These are phyloP conservation scores for Xerocomus nothofagi DNA, from an alignment of 1,284 basidiomycete genomes.

Conservation along the genomic window DNA sequence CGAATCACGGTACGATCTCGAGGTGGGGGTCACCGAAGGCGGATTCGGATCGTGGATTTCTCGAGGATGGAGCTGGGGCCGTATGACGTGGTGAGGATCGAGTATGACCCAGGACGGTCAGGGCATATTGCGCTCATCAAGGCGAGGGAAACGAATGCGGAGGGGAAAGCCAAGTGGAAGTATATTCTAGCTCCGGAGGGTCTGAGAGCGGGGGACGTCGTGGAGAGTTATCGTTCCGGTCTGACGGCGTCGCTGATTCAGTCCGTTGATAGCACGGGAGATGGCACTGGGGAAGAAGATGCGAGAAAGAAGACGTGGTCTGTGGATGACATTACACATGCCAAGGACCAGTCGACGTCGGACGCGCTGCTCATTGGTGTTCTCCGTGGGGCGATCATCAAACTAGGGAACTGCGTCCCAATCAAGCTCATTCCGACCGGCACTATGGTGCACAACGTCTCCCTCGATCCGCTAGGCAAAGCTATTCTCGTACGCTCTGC, in stretches of 20 bases:
- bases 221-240: constrained; percentile 85
- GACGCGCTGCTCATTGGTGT: constrained; percentile 81
- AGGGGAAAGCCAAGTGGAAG: constrained; percentile 59
- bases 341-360: constrained; percentile 40
- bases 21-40: constrained; percentile 89
- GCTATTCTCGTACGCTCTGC: constrained; percentile 89
- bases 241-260: constrained; percentile 77
- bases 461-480: constrained; percentile 74
- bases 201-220: constrained; percentile 83
- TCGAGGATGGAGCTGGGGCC: constrained; percentile 72
- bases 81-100: constrained; percentile 90
- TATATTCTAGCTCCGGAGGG: constrained; percentile 95
- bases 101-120: constrained; percentile 94
- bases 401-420: constrained; percentile 92
- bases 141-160: constrained; percentile 51
- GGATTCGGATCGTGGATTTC: constrained; percentile 90
- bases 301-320: constrained; percentile 28
- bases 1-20: constrained; percentile 86
- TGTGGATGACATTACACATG: constrained; percentile 21
- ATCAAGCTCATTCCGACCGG: constrained; percentile 90
- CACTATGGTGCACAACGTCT: constrained; percentile 87
- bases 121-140: constrained; percentile 92
- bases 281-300: constrained; percentile 28
- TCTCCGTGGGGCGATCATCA: constrained; percentile 82
- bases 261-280: constrained; percentile 46